Conservation (phyloP, 2,329 filamentous ascomycete species). For the Furcasterigmium furcatum region DNA sequence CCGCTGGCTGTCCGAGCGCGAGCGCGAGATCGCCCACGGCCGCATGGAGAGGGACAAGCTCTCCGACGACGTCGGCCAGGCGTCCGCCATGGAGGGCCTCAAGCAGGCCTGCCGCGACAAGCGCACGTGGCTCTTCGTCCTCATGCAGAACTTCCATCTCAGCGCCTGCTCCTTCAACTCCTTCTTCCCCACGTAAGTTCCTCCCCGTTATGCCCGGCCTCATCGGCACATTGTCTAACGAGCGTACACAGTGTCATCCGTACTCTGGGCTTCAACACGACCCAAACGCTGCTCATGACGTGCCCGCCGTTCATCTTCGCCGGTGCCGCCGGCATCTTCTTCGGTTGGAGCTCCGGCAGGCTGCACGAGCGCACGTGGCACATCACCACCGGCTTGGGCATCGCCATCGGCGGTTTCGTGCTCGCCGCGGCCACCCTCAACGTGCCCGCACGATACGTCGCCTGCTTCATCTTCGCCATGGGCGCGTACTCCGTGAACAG, state of each 20-base stretch:
- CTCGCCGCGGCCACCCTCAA: constrained; percentile 32
- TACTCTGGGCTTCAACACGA: constrained; percentile 44
- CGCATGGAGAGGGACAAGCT: constrained; percentile 50
- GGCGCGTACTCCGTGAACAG: constrained; percentile 38
- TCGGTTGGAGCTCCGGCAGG: constrained; percentile 46
- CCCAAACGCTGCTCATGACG: constrained; percentile 47
- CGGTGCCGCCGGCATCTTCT: constrained; percentile 39
- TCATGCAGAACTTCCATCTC: constrained; percentile 55
- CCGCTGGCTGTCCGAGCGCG: constrained; percentile 39
- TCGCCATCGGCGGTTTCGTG: constrained; percentile 39
- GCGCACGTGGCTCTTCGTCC: constrained; percentile 47
- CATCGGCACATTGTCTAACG: too few relatives aligned
- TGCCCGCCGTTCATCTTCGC: constrained; percentile 50
- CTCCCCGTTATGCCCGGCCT: background rate
- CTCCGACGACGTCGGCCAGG: constrained; percentile 33
- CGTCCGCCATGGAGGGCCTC: constrained; percentile 42
- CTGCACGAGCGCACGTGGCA: constrained; percentile 47
- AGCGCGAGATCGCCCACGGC: constrained; percentile 42
- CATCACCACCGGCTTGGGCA: constrained; percentile 37
- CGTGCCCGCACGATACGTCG: constrained; percentile 33
- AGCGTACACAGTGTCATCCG: constrained; percentile 33
- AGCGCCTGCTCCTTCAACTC: constrained; percentile 44
- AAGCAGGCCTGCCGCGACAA: constrained; percentile 45
- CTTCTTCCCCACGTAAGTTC: constrained; percentile 36
- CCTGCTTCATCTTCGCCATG: constrained; percentile 37